A percentile compares a stretch with the other conserved stretches of the same genome.
Conservation (phyloP, 441 rosid genomes). For the Populus hybrid region DNA sequence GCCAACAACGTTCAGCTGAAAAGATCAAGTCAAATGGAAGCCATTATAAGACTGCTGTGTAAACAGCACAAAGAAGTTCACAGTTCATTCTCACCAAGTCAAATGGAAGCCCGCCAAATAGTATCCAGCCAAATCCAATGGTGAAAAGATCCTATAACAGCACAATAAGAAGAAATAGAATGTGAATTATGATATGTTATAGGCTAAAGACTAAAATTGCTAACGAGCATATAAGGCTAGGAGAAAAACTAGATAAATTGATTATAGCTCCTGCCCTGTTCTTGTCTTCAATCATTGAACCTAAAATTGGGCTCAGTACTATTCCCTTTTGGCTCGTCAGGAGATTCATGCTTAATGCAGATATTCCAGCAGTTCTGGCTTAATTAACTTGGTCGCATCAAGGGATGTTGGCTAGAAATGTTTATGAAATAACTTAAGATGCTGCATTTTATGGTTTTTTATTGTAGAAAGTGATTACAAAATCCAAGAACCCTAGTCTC, state of each 20-base stretch:
- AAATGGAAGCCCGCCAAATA: slow-evolving; percentile 92
- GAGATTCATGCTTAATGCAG: not conserved
- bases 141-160: slow-evolving; percentile 70
- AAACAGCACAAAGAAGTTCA: not conserved
- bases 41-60: not conserved
- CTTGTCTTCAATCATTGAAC: not conserved
- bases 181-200: not conserved
- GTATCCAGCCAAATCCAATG: slow-evolving; percentile 80
- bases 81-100: slow-evolving; percentile 57
- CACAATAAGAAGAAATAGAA: slow-evolving; percentile 4
- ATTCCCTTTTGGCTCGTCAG: not conserved
- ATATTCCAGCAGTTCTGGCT: not conserved
- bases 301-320: not conserved
- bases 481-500: not conserved
- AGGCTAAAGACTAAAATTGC: not conserved
- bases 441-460: not conserved
- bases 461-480: not conserved
- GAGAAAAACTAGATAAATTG: not conserved
- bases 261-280: not conserved
- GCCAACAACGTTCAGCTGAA: slow-evolving; percentile 56
- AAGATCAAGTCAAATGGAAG: not conserved
- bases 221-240: not conserved
- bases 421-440: not conserved
- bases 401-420: not conserved
- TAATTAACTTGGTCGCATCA: not conserved